Percentiles rank a stretch among this genome's conserved stretches.
These are phyloP conservation scores for Breynia disticha DNA, from an alignment of 441 rosid species.

Conservation along the genomic window DNA sequence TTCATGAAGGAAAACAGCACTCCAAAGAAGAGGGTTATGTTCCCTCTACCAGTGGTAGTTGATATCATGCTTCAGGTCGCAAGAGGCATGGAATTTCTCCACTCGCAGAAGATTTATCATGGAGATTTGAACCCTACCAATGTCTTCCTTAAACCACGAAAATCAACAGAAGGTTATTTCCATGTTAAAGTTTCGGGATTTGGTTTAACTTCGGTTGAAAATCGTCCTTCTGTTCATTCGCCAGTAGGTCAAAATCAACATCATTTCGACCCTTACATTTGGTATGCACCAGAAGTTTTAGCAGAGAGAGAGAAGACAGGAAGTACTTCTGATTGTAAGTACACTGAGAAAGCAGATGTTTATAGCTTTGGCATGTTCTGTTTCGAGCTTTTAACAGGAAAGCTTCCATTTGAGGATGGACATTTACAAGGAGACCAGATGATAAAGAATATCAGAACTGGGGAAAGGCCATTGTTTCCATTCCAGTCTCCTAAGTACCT, in stretches of 20 bases:
- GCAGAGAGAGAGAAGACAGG: slow-evolving; percentile 40
- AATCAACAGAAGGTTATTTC: slow-evolving; percentile 58
- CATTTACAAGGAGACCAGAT: slow-evolving; percentile 89
- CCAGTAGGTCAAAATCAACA: slow-evolving; percentile 16
- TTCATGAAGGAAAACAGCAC: slow-evolving; percentile 80
- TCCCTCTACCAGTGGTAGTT: slow-evolving; percentile 57
- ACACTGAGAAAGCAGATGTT: slow-evolving; percentile 71
- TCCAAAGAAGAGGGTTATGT: slow-evolving; percentile 49
- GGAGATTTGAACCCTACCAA: slow-evolving; percentile 74
- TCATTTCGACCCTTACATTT: slow-evolving; percentile 40
- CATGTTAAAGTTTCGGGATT: slow-evolving; percentile 74
- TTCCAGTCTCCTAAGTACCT: slow-evolving; percentile 62
- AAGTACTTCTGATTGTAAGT: slow-evolving; percentile 24
- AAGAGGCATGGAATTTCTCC: slow-evolving; percentile 91
- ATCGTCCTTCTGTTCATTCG: slow-evolving; percentile 21
- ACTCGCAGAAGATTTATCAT: slow-evolving; percentile 47
- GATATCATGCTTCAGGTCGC: slow-evolving; percentile 92
- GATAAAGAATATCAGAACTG: slow-evolving; percentile 64
- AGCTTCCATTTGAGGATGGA: slow-evolving; percentile 82
- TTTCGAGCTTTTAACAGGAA: slow-evolving; percentile 78
- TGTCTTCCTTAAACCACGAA: slow-evolving; percentile 58
- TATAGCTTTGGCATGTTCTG: slow-evolving; percentile 95
- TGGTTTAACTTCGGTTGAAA: slow-evolving; percentile 41
- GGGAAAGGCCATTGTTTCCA: slow-evolving; percentile 90
- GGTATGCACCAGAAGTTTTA: slow-evolving; percentile 89